phyloP scores from a whole-genome alignment of 495 filamentous ascomycete species.

The Amphirosellinia nigrospora region DNA sequence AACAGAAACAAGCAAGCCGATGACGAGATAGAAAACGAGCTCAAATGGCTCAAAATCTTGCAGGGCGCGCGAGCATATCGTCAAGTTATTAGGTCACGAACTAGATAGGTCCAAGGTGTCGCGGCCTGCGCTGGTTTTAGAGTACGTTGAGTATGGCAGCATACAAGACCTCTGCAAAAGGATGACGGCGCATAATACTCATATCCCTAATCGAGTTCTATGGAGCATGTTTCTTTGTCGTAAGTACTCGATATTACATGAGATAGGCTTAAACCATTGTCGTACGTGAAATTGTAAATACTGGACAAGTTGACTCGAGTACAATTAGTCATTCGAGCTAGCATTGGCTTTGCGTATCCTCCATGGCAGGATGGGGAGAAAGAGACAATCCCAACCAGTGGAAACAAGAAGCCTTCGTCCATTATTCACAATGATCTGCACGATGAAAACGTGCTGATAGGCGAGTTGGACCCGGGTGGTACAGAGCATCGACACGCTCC shows the following conservation, averaged over 20 bases:
- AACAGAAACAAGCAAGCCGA: constrained; percentile 10
- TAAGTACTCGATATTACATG: neutral
- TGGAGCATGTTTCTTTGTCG: constrained; percentile 18
- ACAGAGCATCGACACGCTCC: constrained; percentile 4
- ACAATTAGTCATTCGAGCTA: constrained; percentile 12
- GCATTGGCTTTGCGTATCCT: constrained; percentile 13
- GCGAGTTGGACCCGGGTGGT: neutral
- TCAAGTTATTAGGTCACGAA: neutral
- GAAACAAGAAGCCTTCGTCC: neutral
- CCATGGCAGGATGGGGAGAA: neutral
- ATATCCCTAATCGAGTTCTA: neutral
- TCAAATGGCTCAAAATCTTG: neutral
- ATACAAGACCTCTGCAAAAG: constrained; percentile 19
- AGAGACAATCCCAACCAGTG: neutral
- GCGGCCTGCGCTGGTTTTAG: constrained; percentile 9
- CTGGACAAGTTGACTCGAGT: neutral
- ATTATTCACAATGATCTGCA: constrained; percentile 18
- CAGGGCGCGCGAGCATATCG: constrained; percentile 7
- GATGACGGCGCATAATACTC: neutral
- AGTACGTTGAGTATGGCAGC: constrained; percentile 9
- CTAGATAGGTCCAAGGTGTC: neutral
- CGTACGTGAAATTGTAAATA: neutral
- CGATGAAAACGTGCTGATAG: constrained; percentile 17
- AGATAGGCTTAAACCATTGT: neutral
- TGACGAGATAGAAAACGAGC: constrained; percentile 12